Evolutionary conservation across 805 yeast genomes (phyloP).

Genomic region (Nakazawaea ernobii): DNA sequence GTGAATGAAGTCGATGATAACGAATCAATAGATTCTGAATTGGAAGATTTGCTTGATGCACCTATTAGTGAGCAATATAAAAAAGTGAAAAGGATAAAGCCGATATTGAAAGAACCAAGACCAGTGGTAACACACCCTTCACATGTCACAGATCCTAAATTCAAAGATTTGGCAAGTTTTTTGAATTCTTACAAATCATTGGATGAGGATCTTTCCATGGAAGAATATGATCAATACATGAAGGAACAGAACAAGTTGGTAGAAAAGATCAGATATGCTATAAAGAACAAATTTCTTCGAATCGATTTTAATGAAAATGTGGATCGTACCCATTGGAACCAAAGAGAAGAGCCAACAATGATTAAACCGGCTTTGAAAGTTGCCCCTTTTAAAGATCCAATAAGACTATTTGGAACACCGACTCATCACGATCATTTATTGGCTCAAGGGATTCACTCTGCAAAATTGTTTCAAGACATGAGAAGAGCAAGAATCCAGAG

Average conservation of each 20-base stretch:
- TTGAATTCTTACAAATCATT: constrained; percentile 52
- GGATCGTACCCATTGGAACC: constrained; percentile 42
- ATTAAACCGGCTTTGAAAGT: constrained; percentile 25
- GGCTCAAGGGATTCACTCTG: constrained; percentile 67
- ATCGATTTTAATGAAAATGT: constrained; percentile 38
- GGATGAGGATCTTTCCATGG: constrained; percentile 54
- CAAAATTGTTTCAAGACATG: constrained; percentile 63
- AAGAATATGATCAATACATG: constrained; percentile 58
- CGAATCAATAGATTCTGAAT: constrained; percentile 3
- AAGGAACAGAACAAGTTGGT: constrained; percentile 43
- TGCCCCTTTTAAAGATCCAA: constrained; percentile 38
- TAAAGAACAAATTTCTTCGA: constrained; percentile 34
- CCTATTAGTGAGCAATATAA: constrained; percentile 1
- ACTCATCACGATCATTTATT: constrained; percentile 71
- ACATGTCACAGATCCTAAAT: constrained; percentile 44
- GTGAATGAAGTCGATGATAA: constrained; percentile 5
- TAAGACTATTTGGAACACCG: constrained; percentile 27
- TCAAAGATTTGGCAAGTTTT: constrained; percentile 33
- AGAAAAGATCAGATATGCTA: constrained; percentile 39
- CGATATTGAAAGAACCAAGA: constrained; percentile 33
- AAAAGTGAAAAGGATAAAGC: constrained; percentile 17
- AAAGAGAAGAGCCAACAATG: constrained; percentile 32
- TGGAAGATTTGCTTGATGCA: background rate
- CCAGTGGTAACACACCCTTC: constrained; percentile 56
- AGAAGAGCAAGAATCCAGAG: constrained; percentile 60